Evolutionary conservation across 1,284 basidiomycete genomes (phyloP).

Genomic region (Ganoderma meredithae): DNA sequence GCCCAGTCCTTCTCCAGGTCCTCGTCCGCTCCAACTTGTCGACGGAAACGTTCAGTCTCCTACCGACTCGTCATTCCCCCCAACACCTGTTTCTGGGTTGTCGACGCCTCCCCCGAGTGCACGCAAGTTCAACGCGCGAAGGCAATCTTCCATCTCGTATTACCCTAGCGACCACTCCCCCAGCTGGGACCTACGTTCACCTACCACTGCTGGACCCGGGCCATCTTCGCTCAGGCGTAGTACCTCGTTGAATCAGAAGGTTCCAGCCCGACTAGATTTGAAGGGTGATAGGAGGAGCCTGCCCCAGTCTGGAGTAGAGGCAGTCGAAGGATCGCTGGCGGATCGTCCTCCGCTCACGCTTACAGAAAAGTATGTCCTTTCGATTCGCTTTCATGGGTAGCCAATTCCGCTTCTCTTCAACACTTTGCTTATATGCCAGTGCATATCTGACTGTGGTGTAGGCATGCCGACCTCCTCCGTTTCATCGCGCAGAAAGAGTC

Average conservation of each 20-base stretch:
- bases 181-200: slow-evolving; percentile 40
- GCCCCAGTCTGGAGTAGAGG: slow-evolving; percentile 27
- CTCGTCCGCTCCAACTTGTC: slow-evolving; percentile 43
- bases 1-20: slow-evolving; percentile 32
- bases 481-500: slow-evolving; percentile 86
- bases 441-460: slow-evolving; percentile 37
- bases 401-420: slow-evolving; percentile 1
- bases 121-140: slow-evolving; percentile 41
- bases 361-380: slow-evolving; percentile 59
- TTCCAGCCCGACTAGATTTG: slow-evolving; percentile 19
- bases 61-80: slow-evolving; percentile 33
- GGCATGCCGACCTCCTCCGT: slow-evolving; percentile 77
- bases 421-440: not conserved
- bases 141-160: slow-evolving; percentile 74
- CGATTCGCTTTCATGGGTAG: slow-evolving; percentile 8
- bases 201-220: slow-evolving; percentile 29
- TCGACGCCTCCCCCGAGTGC: slow-evolving; percentile 38
- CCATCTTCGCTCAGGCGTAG: slow-evolving; percentile 36
- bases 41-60: slow-evolving; percentile 37
- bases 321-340: slow-evolving; percentile 25
- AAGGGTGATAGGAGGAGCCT: slow-evolving; percentile 39
- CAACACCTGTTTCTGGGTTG: slow-evolving; percentile 31
- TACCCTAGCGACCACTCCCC: slow-evolving; percentile 47
- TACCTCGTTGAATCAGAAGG: slow-evolving; percentile 33
- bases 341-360: slow-evolving; percentile 58